A percentile compares a stretch with the other conserved stretches of the same genome.
Conservation (phyloP, 2,329 filamentous ascomycete genomes). For the Drechslerella coelobrocha region DNA sequence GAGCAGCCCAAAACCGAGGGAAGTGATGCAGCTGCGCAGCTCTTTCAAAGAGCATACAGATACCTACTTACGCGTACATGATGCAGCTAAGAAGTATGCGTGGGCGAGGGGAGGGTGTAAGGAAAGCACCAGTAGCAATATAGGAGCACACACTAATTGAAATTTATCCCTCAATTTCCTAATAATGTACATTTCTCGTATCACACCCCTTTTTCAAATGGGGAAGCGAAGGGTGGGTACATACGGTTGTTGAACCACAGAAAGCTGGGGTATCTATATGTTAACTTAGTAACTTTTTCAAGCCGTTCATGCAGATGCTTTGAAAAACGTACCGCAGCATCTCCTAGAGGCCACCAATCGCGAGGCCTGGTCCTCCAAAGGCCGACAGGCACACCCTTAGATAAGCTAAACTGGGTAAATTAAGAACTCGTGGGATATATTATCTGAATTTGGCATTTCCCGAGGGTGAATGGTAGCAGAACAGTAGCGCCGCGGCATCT, state of each 20-base stretch:
- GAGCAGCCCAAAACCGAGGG: neutral
- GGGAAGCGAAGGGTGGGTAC: constrained; percentile 13
- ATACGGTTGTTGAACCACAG: constrained; percentile 6
- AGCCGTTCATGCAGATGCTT: constrained; percentile 46
- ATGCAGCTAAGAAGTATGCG: constrained; percentile 5
- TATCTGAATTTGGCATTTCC: constrained; percentile 1
- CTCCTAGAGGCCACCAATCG: constrained; percentile 22
- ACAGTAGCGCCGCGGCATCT: too few species aligned
- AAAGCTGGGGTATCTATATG: constrained; percentile 35
- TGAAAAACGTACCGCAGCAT: constrained; percentile 8
- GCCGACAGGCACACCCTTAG: constrained; percentile 18
- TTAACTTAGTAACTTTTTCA: constrained; percentile 2
- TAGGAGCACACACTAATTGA: too few species aligned
- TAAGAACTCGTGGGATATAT: constrained; percentile 6
- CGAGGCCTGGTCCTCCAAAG: constrained; percentile 17
- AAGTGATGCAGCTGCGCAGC: neutral
- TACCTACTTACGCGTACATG: neutral
- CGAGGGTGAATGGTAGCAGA: neutral
- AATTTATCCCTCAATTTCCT: constrained; percentile 39
- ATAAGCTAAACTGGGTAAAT: constrained; percentile 19
- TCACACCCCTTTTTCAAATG: constrained; percentile 6
- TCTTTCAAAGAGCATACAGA: neutral
- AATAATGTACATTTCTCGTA: constrained; percentile 10
- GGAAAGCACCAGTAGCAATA: neutral
- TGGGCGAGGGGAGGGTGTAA: neutral